Conservation (phyloP, 2,329 filamentous ascomycete species). For the Colletotrichum sansevieriae region DNA sequence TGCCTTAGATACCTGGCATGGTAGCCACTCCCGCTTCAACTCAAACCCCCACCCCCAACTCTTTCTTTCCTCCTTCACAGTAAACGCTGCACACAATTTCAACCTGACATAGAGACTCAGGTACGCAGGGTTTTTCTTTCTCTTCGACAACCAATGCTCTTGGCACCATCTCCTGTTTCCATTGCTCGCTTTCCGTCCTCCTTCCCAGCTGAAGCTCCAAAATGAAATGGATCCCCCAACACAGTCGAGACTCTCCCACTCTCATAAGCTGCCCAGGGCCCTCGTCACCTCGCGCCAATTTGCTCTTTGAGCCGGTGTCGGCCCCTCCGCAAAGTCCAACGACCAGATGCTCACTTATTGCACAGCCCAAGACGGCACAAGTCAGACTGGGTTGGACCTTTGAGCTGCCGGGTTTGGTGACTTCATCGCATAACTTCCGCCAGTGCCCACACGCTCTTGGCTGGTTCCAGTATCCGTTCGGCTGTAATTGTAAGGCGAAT, state of each 20-base stretch:
- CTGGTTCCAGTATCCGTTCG: neutral
- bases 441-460: slow-evolving; percentile 13
- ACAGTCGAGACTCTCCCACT: neutral
- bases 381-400: slow-evolving; percentile 17
- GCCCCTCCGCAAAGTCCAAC: slow-evolving; percentile 23
- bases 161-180: neutral
- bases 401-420: slow-evolving; percentile 17
- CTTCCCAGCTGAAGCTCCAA: slow-evolving; percentile 15
- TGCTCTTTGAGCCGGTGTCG: slow-evolving; percentile 33
- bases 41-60: too few relatives aligned
- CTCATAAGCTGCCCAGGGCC: neutral
- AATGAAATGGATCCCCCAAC: neutral
- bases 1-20: too few relatives aligned
- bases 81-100: too few relatives aligned
- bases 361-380: neutral
- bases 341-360: neutral
- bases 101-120: too few relatives aligned
- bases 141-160: too few relatives aligned
- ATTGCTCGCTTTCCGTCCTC: too few relatives aligned
- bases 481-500: slow-evolving; percentile 5
- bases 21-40: neutral
- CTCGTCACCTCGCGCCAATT: slow-evolving; percentile 25
- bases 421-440: slow-evolving; percentile 27
- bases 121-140: too few relatives aligned
- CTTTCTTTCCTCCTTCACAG: neutral